phyloP scores from a whole-genome alignment of 1,139 yeast species.

The Hanseniaspora uvarum region DNA sequence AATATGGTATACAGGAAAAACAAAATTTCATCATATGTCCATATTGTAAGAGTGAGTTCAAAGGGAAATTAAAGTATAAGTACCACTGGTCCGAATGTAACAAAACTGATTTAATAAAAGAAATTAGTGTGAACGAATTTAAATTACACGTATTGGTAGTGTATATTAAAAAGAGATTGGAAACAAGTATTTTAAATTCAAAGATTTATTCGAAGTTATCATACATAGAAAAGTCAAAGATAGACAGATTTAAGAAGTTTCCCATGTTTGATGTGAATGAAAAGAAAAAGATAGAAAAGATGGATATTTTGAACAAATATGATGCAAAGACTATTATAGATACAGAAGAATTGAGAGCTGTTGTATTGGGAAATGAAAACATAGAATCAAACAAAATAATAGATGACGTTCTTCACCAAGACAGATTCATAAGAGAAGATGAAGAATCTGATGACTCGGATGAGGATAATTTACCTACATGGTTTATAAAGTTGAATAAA shows the following conservation, averaged over 20 bases:
- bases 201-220: constrained; percentile 26
- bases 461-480: constrained; percentile 83
- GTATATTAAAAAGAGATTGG: neutral
- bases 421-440: constrained; percentile 23
- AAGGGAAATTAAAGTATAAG: neutral
- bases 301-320: constrained; percentile 31
- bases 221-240: constrained; percentile 29
- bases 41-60: neutral
- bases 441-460: constrained; percentile 38
- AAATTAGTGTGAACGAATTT: constrained; percentile 8
- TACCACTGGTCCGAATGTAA: neutral
- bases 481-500: constrained; percentile 89
- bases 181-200: constrained; percentile 15
- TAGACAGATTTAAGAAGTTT: constrained; percentile 58
- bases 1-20: neutral
- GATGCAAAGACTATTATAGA: constrained; percentile 30
- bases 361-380: constrained; percentile 24
- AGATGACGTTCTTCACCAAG: constrained; percentile 24
- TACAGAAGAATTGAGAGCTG: constrained; percentile 28
- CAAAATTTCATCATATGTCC: constrained; percentile 2
- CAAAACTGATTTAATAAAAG: neutral
- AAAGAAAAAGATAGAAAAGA: constrained; percentile 40
- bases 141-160: constrained; percentile 1
- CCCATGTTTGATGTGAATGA: constrained; percentile 53
- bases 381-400: constrained; percentile 23